Evolutionary conservation across 2,329 filamentous ascomycete species (phyloP), one percentile per base, ranked within the genome.

Genomic region (Cryoendolithus antarcticus): DNA sequence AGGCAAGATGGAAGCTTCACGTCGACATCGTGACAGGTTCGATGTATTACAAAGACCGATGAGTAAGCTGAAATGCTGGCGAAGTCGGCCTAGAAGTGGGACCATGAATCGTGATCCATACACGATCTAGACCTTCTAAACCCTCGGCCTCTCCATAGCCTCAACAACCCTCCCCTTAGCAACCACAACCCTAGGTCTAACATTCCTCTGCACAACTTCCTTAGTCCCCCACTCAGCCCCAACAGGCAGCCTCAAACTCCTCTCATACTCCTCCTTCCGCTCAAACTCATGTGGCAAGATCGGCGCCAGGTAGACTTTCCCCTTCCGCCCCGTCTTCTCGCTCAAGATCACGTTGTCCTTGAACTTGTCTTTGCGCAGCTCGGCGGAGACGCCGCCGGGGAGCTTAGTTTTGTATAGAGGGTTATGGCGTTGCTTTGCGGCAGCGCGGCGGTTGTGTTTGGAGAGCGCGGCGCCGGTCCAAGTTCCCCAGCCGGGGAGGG

Each of bases 201-300:
- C 93, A 44, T 75, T 75, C 51, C 82, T 77, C 68, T 96, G 88
- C 72, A 91, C 91, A 9, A 82, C 86, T 66, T 86, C 78, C 73
- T 94, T 95, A 11, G 89, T 96, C 50, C 80, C 78, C 88, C 89
- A 98, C 62, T 98, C 89, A 10, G 82, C 85, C 1, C 91, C 91
- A 44, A 96, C 76, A 1, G 91, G 91, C 49, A 95, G 64, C 32
- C 89, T 72, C 42, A 96, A 67, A 47, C 82, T 83, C 37, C 89
- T 71, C 69, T 98, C 91, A 63, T 96, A 96, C 67, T 95, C 86
- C 55, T 82, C 74, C 50, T 72, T 74, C 21, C 74, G 85, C 69
- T 95, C 89, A 61, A 86, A 96, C n/a, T 79, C 80, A 62, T 93
- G 84, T 36, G 91, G 91, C 37, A 98, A 68, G 52, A 77, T 75